phyloP scores from a whole-genome alignment of 257 asterid species.

The Fraxinus pennsylvanica region DNA sequence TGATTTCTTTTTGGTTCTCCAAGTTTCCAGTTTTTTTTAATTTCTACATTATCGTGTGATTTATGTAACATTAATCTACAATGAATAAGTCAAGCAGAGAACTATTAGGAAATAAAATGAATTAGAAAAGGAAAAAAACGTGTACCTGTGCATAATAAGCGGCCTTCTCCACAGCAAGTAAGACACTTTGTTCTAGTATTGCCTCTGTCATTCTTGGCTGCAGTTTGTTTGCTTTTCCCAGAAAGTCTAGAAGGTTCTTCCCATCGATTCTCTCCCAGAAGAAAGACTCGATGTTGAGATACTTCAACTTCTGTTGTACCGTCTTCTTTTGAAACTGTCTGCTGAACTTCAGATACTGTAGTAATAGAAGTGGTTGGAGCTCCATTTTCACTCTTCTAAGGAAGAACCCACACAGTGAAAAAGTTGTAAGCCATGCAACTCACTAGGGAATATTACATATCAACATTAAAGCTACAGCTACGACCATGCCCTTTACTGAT shows the following conservation, averaged over 20 bases:
- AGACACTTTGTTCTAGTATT: slow-evolving; percentile 45
- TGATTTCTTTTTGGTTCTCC: neutral
- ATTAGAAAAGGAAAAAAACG: neutral
- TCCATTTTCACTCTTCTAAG: slow-evolving; percentile 53
- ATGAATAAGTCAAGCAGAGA: neutral
- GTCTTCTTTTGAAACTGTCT: slow-evolving; percentile 36
- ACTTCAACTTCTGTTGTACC: slow-evolving; percentile 34
- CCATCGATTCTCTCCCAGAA: slow-evolving; percentile 96
- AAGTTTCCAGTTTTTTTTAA: neutral
- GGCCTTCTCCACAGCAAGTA: slow-evolving; percentile 93
- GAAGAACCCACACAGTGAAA: neutral
- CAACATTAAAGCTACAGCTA: neutral
- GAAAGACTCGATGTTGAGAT: slow-evolving; percentile 67
- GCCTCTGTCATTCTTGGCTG: slow-evolving; percentile 31
- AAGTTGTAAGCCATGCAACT: slow-evolving; percentile 3
- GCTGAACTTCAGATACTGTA: slow-evolving; percentile 42
- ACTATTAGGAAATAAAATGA: neutral
- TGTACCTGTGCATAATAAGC: slow-evolving; percentile 84
- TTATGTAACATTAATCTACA: slow-evolving; percentile 5
- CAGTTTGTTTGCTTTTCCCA: slow-evolving; percentile 34
- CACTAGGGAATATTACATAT: neutral
- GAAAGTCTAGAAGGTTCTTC: slow-evolving; percentile 92
- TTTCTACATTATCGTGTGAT: neutral
- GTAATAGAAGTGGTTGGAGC: slow-evolving; percentile 49
- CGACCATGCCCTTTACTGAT: neutral